Conservation (phyloP, 371 early-diverging fungal species). For the Amoeboaphelidium protococcarum region DNA sequence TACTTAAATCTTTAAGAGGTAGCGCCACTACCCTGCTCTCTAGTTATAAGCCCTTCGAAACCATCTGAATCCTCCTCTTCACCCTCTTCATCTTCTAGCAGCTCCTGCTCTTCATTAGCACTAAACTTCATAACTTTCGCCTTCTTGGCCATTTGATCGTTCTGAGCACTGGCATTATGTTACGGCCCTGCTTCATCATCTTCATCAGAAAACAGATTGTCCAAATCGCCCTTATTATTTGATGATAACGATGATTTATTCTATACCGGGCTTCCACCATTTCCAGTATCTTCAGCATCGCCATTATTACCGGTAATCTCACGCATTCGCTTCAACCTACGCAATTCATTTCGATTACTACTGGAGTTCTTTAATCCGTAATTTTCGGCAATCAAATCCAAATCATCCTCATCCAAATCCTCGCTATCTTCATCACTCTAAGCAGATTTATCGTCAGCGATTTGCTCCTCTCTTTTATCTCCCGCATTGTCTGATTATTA, state of each 20-base stretch:
- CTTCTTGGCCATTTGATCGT: background rate
- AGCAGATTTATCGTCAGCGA: background rate
- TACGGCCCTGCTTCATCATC: constrained; percentile 2
- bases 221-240: constrained; percentile 2
- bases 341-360: background rate
- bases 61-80: constrained; percentile 16
- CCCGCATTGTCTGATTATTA: constrained; percentile 1
- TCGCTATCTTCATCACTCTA: constrained; percentile 22
- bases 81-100: constrained; percentile 19
- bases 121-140: background rate
- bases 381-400: constrained; percentile 56
- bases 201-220: constrained; percentile 4
- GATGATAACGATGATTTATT: no score
- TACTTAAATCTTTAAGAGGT: no score
- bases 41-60: constrained; percentile 16
- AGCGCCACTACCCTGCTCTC: constrained; percentile 24
- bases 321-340: constrained; percentile 4
- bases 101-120: constrained; percentile 13
- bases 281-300: no score
- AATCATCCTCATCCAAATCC: constrained; percentile 58
- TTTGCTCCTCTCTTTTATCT: constrained; percentile 5
- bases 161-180: background rate
- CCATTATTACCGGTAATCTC: constrained; percentile 6
- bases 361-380: constrained; percentile 24
- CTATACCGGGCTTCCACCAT: no score